Evolutionary conservation across 2,329 filamentous ascomycete species (phyloP), one percentile per base, ranked within the genome.

Genomic region (Trichoderma atrobrunneum): DNA sequence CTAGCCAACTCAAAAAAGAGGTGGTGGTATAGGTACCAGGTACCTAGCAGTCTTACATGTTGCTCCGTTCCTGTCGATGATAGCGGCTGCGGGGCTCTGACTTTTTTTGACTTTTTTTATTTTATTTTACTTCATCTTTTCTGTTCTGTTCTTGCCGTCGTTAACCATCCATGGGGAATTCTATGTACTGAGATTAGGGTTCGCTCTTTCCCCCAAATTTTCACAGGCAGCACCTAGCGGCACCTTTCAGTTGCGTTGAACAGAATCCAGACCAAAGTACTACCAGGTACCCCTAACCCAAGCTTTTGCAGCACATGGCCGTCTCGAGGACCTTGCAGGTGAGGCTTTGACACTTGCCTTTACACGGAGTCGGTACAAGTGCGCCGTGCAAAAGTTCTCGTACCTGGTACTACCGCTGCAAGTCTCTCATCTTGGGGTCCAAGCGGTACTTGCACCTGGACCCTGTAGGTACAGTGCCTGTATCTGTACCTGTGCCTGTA

Each of bases 1-100:
- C 66, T 69, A 69, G 66, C 16, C 66, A 61, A 36, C 66, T 51
- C 66, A 60, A 60, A 69, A 43, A 43, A 68, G 32, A 26, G 24
- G 24, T 14, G 66, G 57, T 61, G 51, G 51, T 12, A 32, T n/a
- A 61, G 14, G 56, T 59, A 59, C 56, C 16, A 5, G 26, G 26
- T 32, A 18, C 60, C 14, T 48, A 26, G 30, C 62, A 34, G 43
- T 34, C 56, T 59, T n/a, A 59, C 43, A 51, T 21, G n/a, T 51
- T 51, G 43, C 59, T 39, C 59, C 59, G 63, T 57, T 39, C 34
- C 65, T 60, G 34, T 16, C 34, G 28, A 60, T 21, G 60, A 62
- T 26, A 26, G 59, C n/a, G 59, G 59, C 28, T 21, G 57, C 14
- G 34, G 60, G 60, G 57, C 56, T 30, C 34, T 16, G 54, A 21